Evolutionary conservation across 106 monocot genomes (phyloP).

Genomic region (Amphibolis antarctica): DNA sequence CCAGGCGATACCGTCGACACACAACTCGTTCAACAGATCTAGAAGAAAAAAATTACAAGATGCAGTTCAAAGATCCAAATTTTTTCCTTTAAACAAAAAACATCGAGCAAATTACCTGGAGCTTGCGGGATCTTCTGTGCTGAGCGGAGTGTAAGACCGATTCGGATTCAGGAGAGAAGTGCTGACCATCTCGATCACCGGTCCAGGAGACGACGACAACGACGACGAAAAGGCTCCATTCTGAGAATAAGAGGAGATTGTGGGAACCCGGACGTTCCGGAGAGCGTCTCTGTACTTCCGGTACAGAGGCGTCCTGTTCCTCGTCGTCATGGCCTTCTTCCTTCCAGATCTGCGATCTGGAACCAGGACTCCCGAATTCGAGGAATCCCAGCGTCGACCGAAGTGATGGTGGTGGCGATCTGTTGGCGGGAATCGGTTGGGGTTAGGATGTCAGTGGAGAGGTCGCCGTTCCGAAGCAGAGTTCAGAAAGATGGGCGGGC

Average conservation of each 20-base stretch:
- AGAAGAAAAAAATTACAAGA: neutral
- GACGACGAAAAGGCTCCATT: slow-evolving; percentile 13
- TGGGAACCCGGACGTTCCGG: slow-evolving; percentile 52
- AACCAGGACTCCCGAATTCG: too few species aligned
- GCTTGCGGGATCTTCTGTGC: slow-evolving; percentile 72
- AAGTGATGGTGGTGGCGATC: too few species aligned
- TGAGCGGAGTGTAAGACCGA: slow-evolving; percentile 66
- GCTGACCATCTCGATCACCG: slow-evolving; percentile 78
- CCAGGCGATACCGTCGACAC: too few species aligned
- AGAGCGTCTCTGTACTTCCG: slow-evolving; percentile 84
- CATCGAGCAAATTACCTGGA: slow-evolving; percentile 39
- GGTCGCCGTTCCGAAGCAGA: too few species aligned
- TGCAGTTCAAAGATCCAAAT: neutral
- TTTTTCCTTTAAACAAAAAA: neutral
- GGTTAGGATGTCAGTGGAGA: too few species aligned
- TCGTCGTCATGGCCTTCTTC: slow-evolving; percentile 57
- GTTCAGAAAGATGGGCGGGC: too few species aligned
- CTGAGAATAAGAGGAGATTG: slow-evolving; percentile 14
- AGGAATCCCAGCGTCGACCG: too few species aligned
- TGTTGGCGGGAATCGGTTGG: too few species aligned
- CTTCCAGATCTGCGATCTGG: slow-evolving; percentile 7
- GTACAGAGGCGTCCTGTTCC: slow-evolving; percentile 79
- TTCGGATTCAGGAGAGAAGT: slow-evolving; percentile 49
- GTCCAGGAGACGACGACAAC: slow-evolving; percentile 30
- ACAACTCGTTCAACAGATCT: too few species aligned